Conservation (phyloP, 2,329 filamentous ascomycete species). For the Clonostachys rosea region DNA sequence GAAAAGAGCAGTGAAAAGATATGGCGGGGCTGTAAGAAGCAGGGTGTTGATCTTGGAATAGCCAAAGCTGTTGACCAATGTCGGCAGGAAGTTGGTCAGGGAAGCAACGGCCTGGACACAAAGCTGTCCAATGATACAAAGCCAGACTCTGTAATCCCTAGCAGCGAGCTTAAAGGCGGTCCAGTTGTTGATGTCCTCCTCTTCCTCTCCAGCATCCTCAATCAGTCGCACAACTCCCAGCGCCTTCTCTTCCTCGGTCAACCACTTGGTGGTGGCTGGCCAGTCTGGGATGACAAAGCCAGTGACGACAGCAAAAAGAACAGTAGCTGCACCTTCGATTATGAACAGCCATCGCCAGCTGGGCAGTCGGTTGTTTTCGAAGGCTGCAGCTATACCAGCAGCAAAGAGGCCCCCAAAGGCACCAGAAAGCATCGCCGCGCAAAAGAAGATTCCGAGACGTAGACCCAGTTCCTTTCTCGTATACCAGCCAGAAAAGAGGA, state of each 20-base stretch:
- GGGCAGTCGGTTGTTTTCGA: slow-evolving; percentile 5
- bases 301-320: slow-evolving; percentile 51
- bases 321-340: slow-evolving; percentile 63
- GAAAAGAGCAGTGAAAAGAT: slow-evolving; percentile 17
- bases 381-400: slow-evolving; percentile 27
- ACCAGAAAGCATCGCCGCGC: slow-evolving; percentile 23
- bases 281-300: slow-evolving; percentile 44
- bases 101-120: slow-evolving; percentile 19
- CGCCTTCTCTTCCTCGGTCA: slow-evolving; percentile 43
- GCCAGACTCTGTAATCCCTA: slow-evolving; percentile 15
- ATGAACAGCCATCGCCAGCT: slow-evolving; percentile 50
- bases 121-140: slow-evolving; percentile 17
- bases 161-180: slow-evolving; percentile 16
- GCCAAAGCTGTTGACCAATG: slow-evolving; percentile 18
- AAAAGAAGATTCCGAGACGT: slow-evolving; percentile 23
- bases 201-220: slow-evolving; percentile 59
- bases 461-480: slow-evolving; percentile 14
- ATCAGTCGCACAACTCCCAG: slow-evolving; percentile 57
- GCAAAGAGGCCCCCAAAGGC: slow-evolving; percentile 39
- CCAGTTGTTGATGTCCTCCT: slow-evolving; percentile 10
- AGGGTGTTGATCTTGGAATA: slow-evolving; percentile 16
- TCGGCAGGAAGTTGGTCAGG: slow-evolving; percentile 22
- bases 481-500: slow-evolving; percentile 20
- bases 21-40: slow-evolving; percentile 19
- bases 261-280: slow-evolving; percentile 32